These are phyloP conservation scores for Aureobasidium sp. DNA, from an alignment of 2,329 filamentous ascomycete genomes.

Conservation along the genomic window DNA sequence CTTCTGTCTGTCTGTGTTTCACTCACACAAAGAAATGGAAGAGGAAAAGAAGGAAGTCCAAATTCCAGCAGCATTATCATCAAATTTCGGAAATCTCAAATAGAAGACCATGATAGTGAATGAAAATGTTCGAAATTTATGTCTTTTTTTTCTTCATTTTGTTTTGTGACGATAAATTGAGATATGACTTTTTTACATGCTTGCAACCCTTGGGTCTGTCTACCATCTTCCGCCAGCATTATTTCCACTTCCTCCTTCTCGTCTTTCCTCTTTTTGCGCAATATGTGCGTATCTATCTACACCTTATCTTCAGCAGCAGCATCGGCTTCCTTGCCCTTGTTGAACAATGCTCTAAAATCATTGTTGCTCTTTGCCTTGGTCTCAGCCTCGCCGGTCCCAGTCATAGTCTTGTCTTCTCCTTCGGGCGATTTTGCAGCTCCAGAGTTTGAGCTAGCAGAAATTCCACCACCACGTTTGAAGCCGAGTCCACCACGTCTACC, in stretches of 20 bases:
- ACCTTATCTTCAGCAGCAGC: constrained; percentile 2
- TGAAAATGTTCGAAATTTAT: too few species aligned
- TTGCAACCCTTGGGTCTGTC: too few species aligned
- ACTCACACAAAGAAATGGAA: too few species aligned
- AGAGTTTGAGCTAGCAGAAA: constrained; percentile 26
- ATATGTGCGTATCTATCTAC: not conserved
- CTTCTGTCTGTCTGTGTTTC: too few species aligned
- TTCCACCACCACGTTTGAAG: constrained; percentile 46
- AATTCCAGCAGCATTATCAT: too few species aligned
- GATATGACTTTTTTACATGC: too few species aligned
- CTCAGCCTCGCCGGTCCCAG: constrained; percentile 3
- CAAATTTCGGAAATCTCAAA: too few species aligned
- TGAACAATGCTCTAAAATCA: constrained; percentile 63
- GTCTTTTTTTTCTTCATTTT: too few species aligned
- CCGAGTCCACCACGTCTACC: constrained; percentile 54
- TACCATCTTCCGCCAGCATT: not conserved
- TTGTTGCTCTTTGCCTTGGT: constrained; percentile 57
- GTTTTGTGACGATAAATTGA: too few species aligned
- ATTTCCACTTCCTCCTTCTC: not conserved
- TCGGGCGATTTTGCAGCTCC: constrained; percentile 29
- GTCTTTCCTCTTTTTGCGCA: not conserved
- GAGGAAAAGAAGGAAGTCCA: too few species aligned
- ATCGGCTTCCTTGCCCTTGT: constrained; percentile 40
- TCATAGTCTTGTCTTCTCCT: constrained; percentile 20
- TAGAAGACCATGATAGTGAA: too few species aligned